Evolutionary conservation across 805 yeast genomes (phyloP), one percentile per base, ranked within the genome.

Genomic region (fission yeast (Schizosaccharomyces pombe)): DNA sequence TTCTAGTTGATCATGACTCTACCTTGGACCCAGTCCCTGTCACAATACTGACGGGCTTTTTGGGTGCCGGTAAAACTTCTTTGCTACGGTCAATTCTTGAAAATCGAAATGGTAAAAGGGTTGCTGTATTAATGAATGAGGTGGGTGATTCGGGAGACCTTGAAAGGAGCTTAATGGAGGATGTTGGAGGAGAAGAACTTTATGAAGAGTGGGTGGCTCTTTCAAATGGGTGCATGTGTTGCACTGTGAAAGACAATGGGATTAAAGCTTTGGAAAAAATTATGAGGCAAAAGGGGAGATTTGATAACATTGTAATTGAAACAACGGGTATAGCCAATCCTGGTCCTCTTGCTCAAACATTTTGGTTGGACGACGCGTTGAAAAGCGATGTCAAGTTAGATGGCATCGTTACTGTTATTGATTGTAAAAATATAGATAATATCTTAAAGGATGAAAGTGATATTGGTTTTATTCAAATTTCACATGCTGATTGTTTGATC

Each of bases 301-400:
- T 89, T 54, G 98, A 91, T 66, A 82, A 89, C 63, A 86, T 91
- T n/a, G 65, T 91, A 26, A 69, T 91, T 54, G 98, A 91, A 63
- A 91, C 98, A 0, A 85, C 95, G 0, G 98, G 98, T 0, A 74
- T 91, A 14, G 98, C 98, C 0, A 97, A 91, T 63, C 98, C 98
- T 0, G 96, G 59, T 4, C 97, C 97, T 0, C 85, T 91, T 29
- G 95, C 96, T 3, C 77, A 79, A 58, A 89, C 89, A 95, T 91
- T 91, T 67, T 91, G 98, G 98, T 72, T 87, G 31, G 98, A 91
- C 64, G 89, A 84, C 26, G 96, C 87, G 0, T 70, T 91, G 56
- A 74, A 80, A 14, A 79, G 94, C 3, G 80, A 79, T 59, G 85
- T 91, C 1, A 83, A 84, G 64, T 80, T 91, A 32, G 97, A 89